Percentiles rank a stretch among this genome's conserved stretches.
These are phyloP conservation scores for Lathyrus aphaca DNA, from an alignment of 306 rosid genomes.

Conservation along the genomic window DNA sequence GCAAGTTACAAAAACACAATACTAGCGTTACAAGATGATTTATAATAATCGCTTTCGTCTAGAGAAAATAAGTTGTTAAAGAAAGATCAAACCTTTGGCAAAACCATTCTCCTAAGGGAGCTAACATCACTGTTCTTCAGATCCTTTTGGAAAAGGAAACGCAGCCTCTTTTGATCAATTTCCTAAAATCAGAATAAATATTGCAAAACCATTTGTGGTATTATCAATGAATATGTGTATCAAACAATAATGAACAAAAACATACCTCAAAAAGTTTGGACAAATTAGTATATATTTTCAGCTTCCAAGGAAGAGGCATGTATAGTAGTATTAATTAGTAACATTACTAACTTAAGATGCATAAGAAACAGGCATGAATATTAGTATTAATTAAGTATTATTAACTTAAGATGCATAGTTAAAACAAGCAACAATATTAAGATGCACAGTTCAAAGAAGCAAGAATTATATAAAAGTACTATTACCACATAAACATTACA, in stretches of 20 bases:
- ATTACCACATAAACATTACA: slow-evolving; percentile 2
- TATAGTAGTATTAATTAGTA: background rate
- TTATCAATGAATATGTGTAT: background rate
- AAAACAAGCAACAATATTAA: background rate
- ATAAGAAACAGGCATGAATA: background rate
- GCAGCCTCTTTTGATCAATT: slow-evolving; percentile 62
- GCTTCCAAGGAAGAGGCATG: slow-evolving; percentile 14
- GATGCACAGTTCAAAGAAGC: background rate
- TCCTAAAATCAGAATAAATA: slow-evolving; percentile 45
- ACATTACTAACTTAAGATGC: background rate
- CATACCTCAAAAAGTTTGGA: slow-evolving; percentile 27
- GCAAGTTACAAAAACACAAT: slow-evolving; percentile 5
- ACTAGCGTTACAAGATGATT: too few species aligned
- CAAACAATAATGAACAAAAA: slow-evolving; percentile 15
- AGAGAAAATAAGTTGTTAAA: background rate
- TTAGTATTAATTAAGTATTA: background rate
- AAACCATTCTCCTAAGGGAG: slow-evolving; percentile 87
- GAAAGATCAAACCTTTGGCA: slow-evolving; percentile 73
- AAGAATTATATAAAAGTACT: background rate
- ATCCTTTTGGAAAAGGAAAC: slow-evolving; percentile 87
- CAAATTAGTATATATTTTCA: background rate
- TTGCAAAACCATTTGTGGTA: slow-evolving; percentile 5
- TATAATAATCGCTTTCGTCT: too few species aligned
- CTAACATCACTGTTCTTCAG: slow-evolving; percentile 92
- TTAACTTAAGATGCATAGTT: background rate